Percentiles rank a stretch among this genome's conserved stretches.
Evolutionary conservation across 2,329 filamentous ascomycete species (phyloP).

Genomic region (Diaporthe australafricana): DNA sequence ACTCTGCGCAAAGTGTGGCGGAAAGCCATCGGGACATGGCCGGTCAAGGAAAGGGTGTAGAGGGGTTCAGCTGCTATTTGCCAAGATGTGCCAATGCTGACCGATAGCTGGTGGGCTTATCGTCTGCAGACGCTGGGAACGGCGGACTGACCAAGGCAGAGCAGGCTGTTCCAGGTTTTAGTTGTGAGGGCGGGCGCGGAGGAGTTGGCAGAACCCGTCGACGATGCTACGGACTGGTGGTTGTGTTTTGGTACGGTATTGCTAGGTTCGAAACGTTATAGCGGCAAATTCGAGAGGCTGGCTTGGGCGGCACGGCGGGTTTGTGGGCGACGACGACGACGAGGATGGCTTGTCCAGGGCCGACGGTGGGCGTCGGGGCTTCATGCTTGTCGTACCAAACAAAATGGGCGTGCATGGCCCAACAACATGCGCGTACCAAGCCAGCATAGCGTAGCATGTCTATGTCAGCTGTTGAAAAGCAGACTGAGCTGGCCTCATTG

Average conservation of each 20-base stretch:
- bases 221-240: background rate
- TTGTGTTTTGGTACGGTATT: background rate
- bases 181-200: background rate
- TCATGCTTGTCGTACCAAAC: constrained; percentile 4
- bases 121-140: background rate
- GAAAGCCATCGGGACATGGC: background rate
- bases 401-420: background rate
- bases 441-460: background rate
- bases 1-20: background rate
- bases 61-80: background rate
- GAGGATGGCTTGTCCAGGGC: constrained; percentile 24
- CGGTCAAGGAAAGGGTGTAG: background rate
- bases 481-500: constrained; percentile 8
- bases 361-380: background rate
- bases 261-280: constrained; percentile 16
- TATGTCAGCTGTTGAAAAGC: background rate
- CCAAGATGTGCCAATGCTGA: constrained; percentile 22
- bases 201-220: constrained; percentile 4
- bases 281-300: constrained; percentile 10
- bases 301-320: no score
- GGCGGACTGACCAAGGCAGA: background rate
- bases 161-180: background rate
- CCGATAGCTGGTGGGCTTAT: background rate
- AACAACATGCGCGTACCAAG: background rate
- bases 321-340: background rate